Percentiles rank a stretch among this genome's conserved stretches.
Conservation (phyloP, 1,139 yeast genomes). For the Kodamaea alishanica region DNA sequence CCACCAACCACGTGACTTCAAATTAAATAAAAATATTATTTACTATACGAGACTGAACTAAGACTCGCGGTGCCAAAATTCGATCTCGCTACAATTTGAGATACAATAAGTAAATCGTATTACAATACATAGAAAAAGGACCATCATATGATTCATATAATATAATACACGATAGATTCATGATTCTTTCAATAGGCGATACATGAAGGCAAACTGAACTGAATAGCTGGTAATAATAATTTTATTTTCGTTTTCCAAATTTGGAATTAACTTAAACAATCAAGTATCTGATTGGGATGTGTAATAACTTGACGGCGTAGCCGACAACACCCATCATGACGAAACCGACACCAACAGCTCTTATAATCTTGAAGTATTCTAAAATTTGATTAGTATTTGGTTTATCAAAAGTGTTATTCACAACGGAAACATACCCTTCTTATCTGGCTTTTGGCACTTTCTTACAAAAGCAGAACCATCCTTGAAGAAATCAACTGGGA, state of each 20-base stretch:
- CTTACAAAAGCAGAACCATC: slow-evolving; percentile 86
- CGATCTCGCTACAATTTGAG: too few species aligned
- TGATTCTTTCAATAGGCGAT: too few species aligned
- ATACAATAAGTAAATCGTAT: too few species aligned
- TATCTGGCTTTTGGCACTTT: slow-evolving; percentile 91
- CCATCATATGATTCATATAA: too few species aligned
- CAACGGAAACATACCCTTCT: slow-evolving; percentile 53
- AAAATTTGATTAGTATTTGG: slow-evolving; percentile 23
- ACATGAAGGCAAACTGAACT: too few species aligned
- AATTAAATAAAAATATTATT: too few species aligned
- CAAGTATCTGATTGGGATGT: slow-evolving; percentile 95
- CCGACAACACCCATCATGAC: slow-evolving; percentile 98
- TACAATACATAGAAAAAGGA: too few species aligned
- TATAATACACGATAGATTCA: too few species aligned
- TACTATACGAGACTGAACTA: too few species aligned
- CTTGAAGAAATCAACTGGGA: slow-evolving; percentile 85
- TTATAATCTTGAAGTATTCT: slow-evolving; percentile 84
- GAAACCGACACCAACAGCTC: slow-evolving; percentile 96
- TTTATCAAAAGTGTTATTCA: background rate
- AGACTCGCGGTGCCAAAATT: too few species aligned
- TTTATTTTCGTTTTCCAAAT: background rate
- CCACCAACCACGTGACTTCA: too few species aligned
- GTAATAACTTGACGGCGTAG: slow-evolving; percentile 88
- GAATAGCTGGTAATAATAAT: too few species aligned
- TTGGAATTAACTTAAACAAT: slow-evolving; percentile 56